Conservation (phyloP, 441 rosid species). For the Populus tomentosa region DNA sequence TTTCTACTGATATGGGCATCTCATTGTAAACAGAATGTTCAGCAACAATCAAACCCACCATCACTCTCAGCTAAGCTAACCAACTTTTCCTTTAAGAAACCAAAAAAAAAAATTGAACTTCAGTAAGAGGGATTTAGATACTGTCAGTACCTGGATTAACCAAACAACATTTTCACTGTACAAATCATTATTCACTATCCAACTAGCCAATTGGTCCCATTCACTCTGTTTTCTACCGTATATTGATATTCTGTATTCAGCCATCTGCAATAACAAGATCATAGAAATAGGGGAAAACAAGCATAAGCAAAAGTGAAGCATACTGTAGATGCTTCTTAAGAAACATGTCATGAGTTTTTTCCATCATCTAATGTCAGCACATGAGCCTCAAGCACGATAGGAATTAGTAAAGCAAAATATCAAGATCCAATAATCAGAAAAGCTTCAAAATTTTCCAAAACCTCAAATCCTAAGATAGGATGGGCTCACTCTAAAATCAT, state of each 20-base stretch:
- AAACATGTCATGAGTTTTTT: not conserved
- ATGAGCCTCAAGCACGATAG: not conserved
- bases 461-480: not conserved
- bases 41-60: not conserved
- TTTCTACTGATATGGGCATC: not conserved
- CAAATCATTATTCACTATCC: conserved; percentile 97
- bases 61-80: not conserved
- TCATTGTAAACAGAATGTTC: not conserved
- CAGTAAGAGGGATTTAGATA: not conserved
- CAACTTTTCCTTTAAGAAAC: not conserved
- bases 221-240: conserved; percentile 98
- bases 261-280: conserved; percentile 66
- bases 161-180: conserved; percentile 98
- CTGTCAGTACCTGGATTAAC: conserved; percentile 80
- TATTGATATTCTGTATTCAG: conserved; percentile 95
- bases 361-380: not conserved
- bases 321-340: not conserved
- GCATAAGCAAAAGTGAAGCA: not conserved
- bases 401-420: not conserved
- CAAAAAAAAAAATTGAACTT: not conserved
- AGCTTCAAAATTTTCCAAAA: not conserved
- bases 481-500: not conserved
- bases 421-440: not conserved
- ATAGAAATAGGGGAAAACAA: not conserved
- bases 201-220: conserved; percentile 98